These are phyloP conservation scores for Plantago elongata DNA, from an alignment of 257 asterid genomes.

Conservation along the genomic window DNA sequence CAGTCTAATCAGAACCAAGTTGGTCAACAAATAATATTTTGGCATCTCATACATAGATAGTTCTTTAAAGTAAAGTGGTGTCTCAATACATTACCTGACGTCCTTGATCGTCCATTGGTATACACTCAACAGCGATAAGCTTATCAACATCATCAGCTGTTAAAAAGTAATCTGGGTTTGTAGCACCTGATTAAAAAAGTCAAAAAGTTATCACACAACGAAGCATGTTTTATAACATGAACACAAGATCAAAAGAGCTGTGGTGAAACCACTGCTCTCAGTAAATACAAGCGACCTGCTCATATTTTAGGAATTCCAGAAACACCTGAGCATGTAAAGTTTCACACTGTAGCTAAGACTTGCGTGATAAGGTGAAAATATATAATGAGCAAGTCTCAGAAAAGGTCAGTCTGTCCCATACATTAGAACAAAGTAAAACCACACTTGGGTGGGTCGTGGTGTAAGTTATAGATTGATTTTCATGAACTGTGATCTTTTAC, in stretches of 20 bases:
- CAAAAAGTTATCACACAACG: not conserved
- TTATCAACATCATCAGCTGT: slow-evolving; percentile 97
- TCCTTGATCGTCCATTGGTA: slow-evolving; percentile 98
- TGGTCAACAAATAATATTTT: not conserved
- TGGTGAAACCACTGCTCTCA: too few species aligned
- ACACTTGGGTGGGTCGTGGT: too few species aligned
- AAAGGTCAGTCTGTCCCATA: too few species aligned
- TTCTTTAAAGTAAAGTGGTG: not conserved
- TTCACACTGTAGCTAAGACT: not conserved
- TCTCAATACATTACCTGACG: slow-evolving; percentile 49
- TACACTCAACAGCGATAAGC: slow-evolving; percentile 94
- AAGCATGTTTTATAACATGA: not conserved
- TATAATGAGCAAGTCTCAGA: too few species aligned
- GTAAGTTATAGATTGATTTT: too few species aligned
- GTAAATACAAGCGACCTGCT: not conserved
- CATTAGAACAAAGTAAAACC: too few species aligned
- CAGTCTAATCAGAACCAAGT: not conserved
- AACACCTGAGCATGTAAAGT: not conserved
- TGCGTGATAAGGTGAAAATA: too few species aligned
- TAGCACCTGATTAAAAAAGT: slow-evolving; percentile 62
- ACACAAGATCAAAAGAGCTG: not conserved
- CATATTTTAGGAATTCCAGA: not conserved
- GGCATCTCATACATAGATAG: not conserved
- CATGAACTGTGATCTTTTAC: too few species aligned
- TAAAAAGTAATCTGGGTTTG: slow-evolving; percentile 91